A percentile compares a stretch with the other conserved stretches of the same genome.
Evolutionary conservation across 345 rosid species (phyloP).

Genomic region (Bruguiera gymnorhiza): DNA sequence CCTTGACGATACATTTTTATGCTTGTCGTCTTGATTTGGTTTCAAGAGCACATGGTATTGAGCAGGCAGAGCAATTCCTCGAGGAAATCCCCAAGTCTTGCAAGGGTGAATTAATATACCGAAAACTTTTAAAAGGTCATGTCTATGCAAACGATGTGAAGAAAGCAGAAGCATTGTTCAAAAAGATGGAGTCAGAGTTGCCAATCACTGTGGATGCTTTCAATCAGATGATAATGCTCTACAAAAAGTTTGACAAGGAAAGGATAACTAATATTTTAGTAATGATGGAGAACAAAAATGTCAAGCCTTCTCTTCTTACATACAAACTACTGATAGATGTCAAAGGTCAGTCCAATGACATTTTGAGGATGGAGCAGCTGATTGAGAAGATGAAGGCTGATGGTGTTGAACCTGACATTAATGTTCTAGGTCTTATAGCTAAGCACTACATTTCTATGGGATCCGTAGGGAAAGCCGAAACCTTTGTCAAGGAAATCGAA

Average conservation of each 20-base stretch:
- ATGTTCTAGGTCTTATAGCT: slow-evolving; percentile 8
- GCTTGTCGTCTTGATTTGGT: slow-evolving; percentile 11
- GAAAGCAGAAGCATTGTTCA: slow-evolving; percentile 18
- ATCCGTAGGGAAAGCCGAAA: slow-evolving; percentile 14
- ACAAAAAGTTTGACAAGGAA: slow-evolving; percentile 14
- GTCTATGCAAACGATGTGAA: background rate
- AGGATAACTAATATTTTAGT: slow-evolving; percentile 9
- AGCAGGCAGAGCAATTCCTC: slow-evolving; percentile 15
- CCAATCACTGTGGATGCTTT: slow-evolving; percentile 11
- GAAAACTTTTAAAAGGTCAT: slow-evolving; percentile 2
- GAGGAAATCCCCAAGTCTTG: slow-evolving; percentile 12
- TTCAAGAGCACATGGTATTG: slow-evolving; percentile 3
- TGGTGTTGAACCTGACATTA: slow-evolving; percentile 17
- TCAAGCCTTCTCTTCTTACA: slow-evolving; percentile 17
- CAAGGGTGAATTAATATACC: slow-evolving; percentile 13
- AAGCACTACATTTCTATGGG: slow-evolving; percentile 10
- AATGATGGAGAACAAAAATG: slow-evolving; percentile 9
- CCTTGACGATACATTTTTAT: slow-evolving; percentile 5
- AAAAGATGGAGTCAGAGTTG: slow-evolving; percentile 16
- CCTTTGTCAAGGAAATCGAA: slow-evolving; percentile 17
- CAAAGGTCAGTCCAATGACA: slow-evolving; percentile 14
- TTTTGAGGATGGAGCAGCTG: slow-evolving; percentile 16
- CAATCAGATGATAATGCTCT: slow-evolving; percentile 21
- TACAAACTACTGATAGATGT: slow-evolving; percentile 20
- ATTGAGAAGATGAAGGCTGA: slow-evolving; percentile 17